phyloP scores from a whole-genome alignment of 345 rosid species.

The Cardamine chenopodiifolia region DNA sequence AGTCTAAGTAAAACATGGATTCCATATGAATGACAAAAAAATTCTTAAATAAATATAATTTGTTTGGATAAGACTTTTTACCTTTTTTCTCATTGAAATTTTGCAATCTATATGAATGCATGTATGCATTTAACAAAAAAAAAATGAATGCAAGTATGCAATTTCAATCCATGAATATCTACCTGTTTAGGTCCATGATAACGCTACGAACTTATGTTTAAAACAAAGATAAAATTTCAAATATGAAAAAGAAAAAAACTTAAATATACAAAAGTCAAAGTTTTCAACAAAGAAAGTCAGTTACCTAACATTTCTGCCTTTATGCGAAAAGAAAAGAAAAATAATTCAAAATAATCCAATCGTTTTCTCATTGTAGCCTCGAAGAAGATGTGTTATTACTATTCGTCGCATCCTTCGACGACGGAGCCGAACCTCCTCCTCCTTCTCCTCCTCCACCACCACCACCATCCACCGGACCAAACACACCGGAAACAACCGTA shows the following conservation, averaged over 20 bases:
- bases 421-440: slow-evolving; percentile 37
- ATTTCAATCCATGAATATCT: slow-evolving; percentile 19
- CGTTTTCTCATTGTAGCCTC: slow-evolving; percentile 47
- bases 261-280: slow-evolving; percentile 43
- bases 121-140: no score
- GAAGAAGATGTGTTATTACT: slow-evolving; percentile 38
- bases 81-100: not conserved
- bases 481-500: slow-evolving; percentile 22
- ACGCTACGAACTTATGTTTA: not conserved
- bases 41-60: no score
- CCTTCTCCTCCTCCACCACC: slow-evolving; percentile 13
- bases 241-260: slow-evolving; percentile 20
- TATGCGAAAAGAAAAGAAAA: slow-evolving; percentile 32
- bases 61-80: not conserved
- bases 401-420: slow-evolving; percentile 31
- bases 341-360: slow-evolving; percentile 33
- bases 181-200: slow-evolving; percentile 4
- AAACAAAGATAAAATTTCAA: slow-evolving; percentile 23
- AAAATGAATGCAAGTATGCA: slow-evolving; percentile 18
- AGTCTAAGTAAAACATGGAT: not conserved
- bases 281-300: slow-evolving; percentile 47
- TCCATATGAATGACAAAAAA: not conserved
- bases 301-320: slow-evolving; percentile 49
- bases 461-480: slow-evolving; percentile 31
- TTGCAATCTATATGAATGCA: not conserved